Percentiles rank a stretch among this genome's conserved stretches.
phyloP scores from a whole-genome alignment of 208 protist species.

The Kentomonas sorsogonicus region DNA sequence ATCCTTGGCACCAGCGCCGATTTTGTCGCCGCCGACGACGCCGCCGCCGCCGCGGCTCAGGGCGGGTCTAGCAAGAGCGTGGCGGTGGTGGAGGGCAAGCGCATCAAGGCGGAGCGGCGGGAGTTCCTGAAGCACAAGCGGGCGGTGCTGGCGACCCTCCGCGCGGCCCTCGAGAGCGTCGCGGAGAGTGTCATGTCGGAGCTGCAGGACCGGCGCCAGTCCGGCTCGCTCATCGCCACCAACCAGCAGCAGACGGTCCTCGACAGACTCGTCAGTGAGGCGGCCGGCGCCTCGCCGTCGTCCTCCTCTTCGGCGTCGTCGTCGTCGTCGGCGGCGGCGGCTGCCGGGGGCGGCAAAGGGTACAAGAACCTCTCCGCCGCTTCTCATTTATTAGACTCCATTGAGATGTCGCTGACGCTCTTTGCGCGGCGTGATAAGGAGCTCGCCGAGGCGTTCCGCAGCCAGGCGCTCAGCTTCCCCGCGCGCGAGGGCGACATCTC shows the following conservation, averaged over 20 bases:
- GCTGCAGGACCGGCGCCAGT: slow-evolving; percentile 43
- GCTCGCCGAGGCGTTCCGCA: slow-evolving; percentile 60
- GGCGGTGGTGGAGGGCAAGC: not conserved
- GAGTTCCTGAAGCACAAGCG: slow-evolving; percentile 31
- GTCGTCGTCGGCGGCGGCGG: slow-evolving; percentile 40
- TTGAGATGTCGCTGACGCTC: slow-evolving; percentile 50
- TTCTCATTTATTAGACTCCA: slow-evolving; percentile 69
- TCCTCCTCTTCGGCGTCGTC: slow-evolving; percentile 56
- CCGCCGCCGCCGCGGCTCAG: not conserved
- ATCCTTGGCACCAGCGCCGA: too few relatives aligned
- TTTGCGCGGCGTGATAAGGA: slow-evolving; percentile 52
- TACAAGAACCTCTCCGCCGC: slow-evolving; percentile 80
- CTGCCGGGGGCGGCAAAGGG: slow-evolving; percentile 52
- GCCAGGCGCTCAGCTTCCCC: slow-evolving; percentile 41
- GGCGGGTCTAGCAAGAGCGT: not conserved
- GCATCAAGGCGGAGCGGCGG: slow-evolving; percentile 27
- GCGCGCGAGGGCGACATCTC: slow-evolving; percentile 65
- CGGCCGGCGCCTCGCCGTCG: slow-evolving; percentile 1
- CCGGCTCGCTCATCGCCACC: slow-evolving; percentile 43
- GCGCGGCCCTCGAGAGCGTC: slow-evolving; percentile 37
- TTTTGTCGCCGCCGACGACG: not conserved
- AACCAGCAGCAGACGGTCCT: slow-evolving; percentile 29
- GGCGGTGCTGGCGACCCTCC: slow-evolving; percentile 46
- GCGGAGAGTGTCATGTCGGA: slow-evolving; percentile 42
- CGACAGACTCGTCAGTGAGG: slow-evolving; percentile 3